Percentiles rank a stretch among this genome's conserved stretches.
phyloP scores from a whole-genome alignment of 345 rosid genomes.

The Bretschneidera sinensis region DNA sequence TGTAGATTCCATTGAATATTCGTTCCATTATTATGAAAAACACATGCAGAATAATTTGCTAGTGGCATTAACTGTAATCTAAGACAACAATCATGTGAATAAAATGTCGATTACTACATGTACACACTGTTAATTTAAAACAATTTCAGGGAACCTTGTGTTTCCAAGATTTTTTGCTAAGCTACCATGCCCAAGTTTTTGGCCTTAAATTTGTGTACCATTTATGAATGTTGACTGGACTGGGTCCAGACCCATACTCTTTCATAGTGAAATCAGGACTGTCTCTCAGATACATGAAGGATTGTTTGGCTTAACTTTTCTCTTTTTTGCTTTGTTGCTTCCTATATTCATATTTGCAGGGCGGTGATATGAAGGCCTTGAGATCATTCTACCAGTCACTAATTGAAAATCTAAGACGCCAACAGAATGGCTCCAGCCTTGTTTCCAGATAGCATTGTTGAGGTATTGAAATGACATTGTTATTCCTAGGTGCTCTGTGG shows the following conservation, averaged over 20 bases:
- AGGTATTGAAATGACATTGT: too few species aligned
- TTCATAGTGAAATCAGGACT: not conserved
- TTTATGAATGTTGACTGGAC: too few species aligned
- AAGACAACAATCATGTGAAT: too few species aligned
- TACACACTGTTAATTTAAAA: not conserved
- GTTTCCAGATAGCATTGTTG: conserved; percentile 83
- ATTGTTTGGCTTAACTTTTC: not conserved
- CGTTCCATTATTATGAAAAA: too few species aligned
- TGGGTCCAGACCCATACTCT: too few species aligned
- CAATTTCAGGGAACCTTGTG: not conserved
- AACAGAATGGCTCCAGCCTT: conserved; percentile 71
- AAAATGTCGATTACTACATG: too few species aligned
- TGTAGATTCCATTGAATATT: too few species aligned
- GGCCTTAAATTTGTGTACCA: not conserved
- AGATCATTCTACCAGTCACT: conserved; percentile 70
- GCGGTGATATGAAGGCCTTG: conserved; percentile 57
- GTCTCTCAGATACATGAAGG: not conserved
- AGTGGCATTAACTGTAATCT: too few species aligned
- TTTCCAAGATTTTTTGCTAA: not conserved
- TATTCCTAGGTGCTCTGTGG: too few species aligned
- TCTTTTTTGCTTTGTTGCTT: not conserved
- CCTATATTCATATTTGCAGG: conserved; percentile 39
- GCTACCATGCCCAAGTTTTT: not conserved
- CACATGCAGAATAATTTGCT: too few species aligned
- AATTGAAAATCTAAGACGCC: conserved; percentile 60